Evolutionary conservation across 352 stramenopile genomes (phyloP).

Genomic region (Phytophthora pseudosyringae): DNA sequence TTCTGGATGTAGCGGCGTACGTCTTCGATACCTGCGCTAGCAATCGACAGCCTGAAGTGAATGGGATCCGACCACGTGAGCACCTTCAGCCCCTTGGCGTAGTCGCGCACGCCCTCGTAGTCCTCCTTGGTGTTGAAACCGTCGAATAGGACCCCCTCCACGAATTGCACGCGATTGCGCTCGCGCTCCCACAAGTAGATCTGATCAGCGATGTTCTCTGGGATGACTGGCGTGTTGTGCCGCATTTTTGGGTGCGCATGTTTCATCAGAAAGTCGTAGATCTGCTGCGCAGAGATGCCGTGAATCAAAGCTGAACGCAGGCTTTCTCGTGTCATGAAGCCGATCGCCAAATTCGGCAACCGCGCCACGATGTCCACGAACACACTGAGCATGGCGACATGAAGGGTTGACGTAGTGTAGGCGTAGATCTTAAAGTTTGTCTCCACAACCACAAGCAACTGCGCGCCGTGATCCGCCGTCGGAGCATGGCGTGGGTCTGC

Average conservation of each 20-base stretch:
- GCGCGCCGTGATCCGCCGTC: constrained; percentile 42
- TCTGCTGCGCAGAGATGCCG: constrained; percentile 91
- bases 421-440: constrained; percentile 94
- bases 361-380: constrained; percentile 92
- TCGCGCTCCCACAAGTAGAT: constrained; percentile 93
- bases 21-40: constrained; percentile 61
- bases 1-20: constrained; percentile 81
- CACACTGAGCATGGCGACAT: constrained; percentile 93
- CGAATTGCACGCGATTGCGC: constrained; percentile 87
- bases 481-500: constrained; percentile 43
- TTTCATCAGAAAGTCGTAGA: constrained; percentile 93
- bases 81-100: constrained; percentile 70
- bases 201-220: constrained; percentile 91
- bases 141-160: constrained; percentile 87
- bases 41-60: constrained; percentile 82
- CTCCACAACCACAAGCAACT: constrained; percentile 84
- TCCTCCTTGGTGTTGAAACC: constrained; percentile 86
- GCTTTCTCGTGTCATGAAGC: constrained; percentile 91
- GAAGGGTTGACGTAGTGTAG: constrained; percentile 90
- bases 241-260: constrained; percentile 88
- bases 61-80: constrained; percentile 85
- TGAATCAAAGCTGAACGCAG: constrained; percentile 89
- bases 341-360: constrained; percentile 91
- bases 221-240: constrained; percentile 75
- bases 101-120: constrained; percentile 81